These are phyloP conservation scores for Fusarium sp. DNA, from an alignment of 2,329 filamentous ascomycete genomes.

Conservation along the genomic window DNA sequence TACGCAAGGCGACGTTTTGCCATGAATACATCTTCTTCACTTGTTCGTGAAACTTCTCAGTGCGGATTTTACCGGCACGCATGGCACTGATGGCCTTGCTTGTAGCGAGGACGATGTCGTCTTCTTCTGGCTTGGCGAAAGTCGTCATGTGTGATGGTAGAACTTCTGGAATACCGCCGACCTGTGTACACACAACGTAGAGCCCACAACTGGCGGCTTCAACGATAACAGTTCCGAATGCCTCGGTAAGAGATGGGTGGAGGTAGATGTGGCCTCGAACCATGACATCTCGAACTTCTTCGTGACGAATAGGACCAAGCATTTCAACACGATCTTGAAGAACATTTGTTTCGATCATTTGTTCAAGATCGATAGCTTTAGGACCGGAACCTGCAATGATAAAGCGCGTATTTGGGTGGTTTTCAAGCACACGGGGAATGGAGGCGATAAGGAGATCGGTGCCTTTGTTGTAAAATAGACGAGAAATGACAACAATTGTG, in stretches of 20 bases:
- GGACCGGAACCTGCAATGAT: conserved; percentile 96
- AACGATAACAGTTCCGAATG: conserved; percentile 97
- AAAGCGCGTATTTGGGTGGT: conserved; percentile 93
- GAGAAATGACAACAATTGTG: conserved; percentile 96
- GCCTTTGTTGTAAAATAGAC: conserved; percentile 98
- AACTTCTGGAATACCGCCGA: conserved; percentile 97
- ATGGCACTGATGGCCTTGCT: conserved; percentile 89
- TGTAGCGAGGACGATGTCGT: conserved; percentile 91
- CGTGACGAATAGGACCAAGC: conserved; percentile 91
- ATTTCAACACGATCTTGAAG: conserved; percentile 94
- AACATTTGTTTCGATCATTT: conserved; percentile 96
- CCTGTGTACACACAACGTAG: conserved; percentile 96
- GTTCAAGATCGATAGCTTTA: conserved; percentile 96
- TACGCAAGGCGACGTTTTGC: conserved; percentile 93
- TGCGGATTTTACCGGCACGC: conserved; percentile 86
- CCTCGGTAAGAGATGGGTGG: conserved; percentile 94
- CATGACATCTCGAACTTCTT: conserved; percentile 98
- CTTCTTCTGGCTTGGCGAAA: conserved; percentile 96
- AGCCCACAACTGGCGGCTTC: conserved; percentile 96
- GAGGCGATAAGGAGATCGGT: conserved; percentile 97
- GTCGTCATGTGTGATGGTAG: conserved; percentile 96
- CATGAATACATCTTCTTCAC: conserved; percentile 99
- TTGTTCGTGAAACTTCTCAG: conserved; percentile 95
- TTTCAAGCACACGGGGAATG: conserved; percentile 90
- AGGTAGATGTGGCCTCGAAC: conserved; percentile 96